These are phyloP conservation scores for Gymnopilus junonius DNA, from an alignment of 768 basidiomycete species.

Conservation along the genomic window DNA sequence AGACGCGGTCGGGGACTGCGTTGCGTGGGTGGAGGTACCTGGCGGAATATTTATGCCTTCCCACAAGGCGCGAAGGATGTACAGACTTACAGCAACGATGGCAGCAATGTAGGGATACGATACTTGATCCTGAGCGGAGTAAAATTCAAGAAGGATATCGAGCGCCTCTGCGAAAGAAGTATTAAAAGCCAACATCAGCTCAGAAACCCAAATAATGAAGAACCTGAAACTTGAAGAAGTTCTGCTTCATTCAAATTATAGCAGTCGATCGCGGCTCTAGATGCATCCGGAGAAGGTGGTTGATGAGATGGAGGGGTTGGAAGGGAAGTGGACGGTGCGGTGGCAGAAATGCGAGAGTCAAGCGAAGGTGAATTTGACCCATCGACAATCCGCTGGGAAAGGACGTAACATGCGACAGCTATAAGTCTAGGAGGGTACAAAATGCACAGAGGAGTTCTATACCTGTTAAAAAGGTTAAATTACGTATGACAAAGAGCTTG, in stretches of 20 bases:
- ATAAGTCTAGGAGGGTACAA: constrained; percentile 71
- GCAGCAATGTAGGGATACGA: constrained; percentile 53
- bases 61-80: background rate
- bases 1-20: constrained; percentile 37
- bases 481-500: constrained; percentile 8
- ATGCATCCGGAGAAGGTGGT: constrained; percentile 70
- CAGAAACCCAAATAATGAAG: constrained; percentile 12
- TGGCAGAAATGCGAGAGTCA: constrained; percentile 72
- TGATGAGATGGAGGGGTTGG: constrained; percentile 84
- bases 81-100: constrained; percentile 51
- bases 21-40: constrained; percentile 54
- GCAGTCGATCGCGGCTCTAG: constrained; percentile 68
- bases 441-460: constrained; percentile 79
- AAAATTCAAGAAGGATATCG: constrained; percentile 73
- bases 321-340: constrained; percentile 74
- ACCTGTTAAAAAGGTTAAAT: constrained; percentile 46
- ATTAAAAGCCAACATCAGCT: constrained; percentile 5
- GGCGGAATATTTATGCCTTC: constrained; percentile 4
- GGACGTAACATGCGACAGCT: constrained; percentile 77
- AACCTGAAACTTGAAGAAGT: constrained; percentile 64
- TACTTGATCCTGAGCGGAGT: constrained; percentile 60
- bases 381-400: constrained; percentile 74
- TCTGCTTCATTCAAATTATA: constrained; percentile 67
- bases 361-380: constrained; percentile 77
- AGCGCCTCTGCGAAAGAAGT: constrained; percentile 53